Percentiles rank a stretch among this genome's conserved stretches.
Evolutionary conservation across 2,329 filamentous ascomycete species (phyloP).

Genomic region (Cryphonectria nitschkei): DNA sequence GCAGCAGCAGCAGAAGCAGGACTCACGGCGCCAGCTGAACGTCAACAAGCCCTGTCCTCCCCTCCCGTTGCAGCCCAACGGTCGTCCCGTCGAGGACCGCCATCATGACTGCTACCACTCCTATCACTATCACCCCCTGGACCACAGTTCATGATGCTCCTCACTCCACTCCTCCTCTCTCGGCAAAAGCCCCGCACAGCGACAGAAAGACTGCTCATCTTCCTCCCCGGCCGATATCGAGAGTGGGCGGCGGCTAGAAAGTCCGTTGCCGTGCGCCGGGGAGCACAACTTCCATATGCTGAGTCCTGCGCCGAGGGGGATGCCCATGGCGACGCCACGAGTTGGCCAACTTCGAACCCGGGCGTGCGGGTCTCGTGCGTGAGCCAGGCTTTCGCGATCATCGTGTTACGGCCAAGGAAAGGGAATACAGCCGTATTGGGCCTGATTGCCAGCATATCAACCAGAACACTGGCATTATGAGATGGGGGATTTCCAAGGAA

Average conservation of each 20-base stretch:
- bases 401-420: neutral
- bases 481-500: neutral
- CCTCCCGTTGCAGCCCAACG: neutral
- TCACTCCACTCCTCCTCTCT: neutral
- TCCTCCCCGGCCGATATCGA: neutral
- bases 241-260: neutral
- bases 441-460: neutral
- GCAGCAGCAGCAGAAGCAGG: neutral
- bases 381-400: neutral
- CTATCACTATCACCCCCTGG: neutral
- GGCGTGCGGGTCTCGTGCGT: neutral
- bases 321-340: neutral
- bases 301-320: neutral
- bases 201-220: neutral
- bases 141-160: neutral
- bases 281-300: neutral
- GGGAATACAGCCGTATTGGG: neutral
- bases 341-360: neutral
- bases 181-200: neutral
- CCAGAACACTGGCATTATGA: neutral
- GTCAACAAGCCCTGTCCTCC: conserved; percentile 4
- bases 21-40: neutral
- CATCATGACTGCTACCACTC: too few relatives aligned
- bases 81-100: neutral
- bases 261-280: neutral